Conservation (phyloP, 2,329 filamentous ascomycete species). For the Drechslerella stenobrocha region DNA sequence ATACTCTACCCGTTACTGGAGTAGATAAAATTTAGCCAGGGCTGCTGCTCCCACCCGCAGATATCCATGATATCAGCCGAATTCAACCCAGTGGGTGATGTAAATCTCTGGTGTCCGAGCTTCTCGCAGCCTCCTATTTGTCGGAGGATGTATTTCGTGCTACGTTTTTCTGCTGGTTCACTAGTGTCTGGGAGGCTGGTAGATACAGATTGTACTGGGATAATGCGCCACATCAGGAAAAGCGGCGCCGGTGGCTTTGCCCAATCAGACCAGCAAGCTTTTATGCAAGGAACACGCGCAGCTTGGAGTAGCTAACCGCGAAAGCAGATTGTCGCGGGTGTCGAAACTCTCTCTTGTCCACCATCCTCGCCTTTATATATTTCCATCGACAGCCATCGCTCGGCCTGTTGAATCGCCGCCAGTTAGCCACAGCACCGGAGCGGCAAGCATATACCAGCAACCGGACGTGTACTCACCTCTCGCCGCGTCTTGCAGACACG, state of each 20-base stretch:
- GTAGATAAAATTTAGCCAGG: too few species aligned
- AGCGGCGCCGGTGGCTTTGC: slow-evolving; percentile 8
- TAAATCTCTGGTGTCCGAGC: background rate
- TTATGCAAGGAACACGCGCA: slow-evolving; percentile 43
- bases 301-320: slow-evolving; percentile 13
- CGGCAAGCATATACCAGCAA: background rate
- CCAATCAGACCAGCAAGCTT: slow-evolving; percentile 29
- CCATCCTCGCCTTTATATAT: slow-evolving; percentile 18
- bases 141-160: too few species aligned
- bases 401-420: background rate
- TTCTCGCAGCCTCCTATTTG: background rate
- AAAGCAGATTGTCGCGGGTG: slow-evolving; percentile 18
- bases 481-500: slow-evolving; percentile 2
- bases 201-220: background rate
- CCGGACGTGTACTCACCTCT: background rate
- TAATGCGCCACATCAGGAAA: background rate
- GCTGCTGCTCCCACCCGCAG: too few species aligned
- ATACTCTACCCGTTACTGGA: too few species aligned
- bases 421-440: background rate
- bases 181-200: slow-evolving; percentile 5
- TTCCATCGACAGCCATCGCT: background rate
- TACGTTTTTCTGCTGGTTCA: background rate
- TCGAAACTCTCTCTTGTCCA: slow-evolving; percentile 22
- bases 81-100: background rate
- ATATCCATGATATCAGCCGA: too few species aligned